A percentile compares a stretch with the other conserved stretches of the same genome.
phyloP scores from a whole-genome alignment of 2,329 filamentous ascomycete species.

The Pseudopithomyces chartarum region DNA sequence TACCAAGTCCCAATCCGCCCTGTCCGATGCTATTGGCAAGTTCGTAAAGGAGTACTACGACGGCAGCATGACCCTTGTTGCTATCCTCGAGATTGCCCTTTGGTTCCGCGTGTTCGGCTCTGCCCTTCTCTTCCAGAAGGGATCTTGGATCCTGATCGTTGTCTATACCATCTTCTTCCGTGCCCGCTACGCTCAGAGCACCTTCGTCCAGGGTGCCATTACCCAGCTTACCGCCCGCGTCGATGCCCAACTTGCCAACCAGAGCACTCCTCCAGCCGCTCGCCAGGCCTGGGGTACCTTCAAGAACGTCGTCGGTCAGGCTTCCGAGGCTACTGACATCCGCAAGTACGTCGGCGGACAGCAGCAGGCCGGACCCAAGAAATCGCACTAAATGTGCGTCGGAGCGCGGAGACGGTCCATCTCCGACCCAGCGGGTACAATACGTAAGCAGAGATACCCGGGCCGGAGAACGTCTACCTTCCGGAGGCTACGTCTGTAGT shows the following conservation, averaged over 20 bases:
- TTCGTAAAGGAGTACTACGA: constrained; percentile 99
- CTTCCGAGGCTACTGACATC: constrained; percentile 78
- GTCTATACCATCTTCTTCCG: constrained; percentile 94
- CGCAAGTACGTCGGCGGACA: constrained; percentile 69
- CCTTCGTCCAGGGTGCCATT: constrained; percentile 86
- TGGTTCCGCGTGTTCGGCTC: constrained; percentile 83
- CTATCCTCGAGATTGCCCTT: constrained; percentile 82
- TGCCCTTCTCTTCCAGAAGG: constrained; percentile 84
- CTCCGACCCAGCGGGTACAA: constrained; percentile 19
- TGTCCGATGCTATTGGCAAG: constrained; percentile 81
- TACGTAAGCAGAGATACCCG: constrained; percentile 13
- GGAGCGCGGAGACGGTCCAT: constrained; percentile 17
- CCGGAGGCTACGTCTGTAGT: not conserved
- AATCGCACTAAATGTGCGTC: constrained; percentile 55
- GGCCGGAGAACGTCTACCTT: constrained; percentile 1
- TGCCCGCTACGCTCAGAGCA: constrained; percentile 86
- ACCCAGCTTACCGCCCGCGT: constrained; percentile 72
- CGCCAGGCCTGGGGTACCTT: constrained; percentile 79
- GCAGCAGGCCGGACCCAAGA: constrained; percentile 64
- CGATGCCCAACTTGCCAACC: constrained; percentile 81
- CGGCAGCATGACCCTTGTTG: constrained; percentile 90
- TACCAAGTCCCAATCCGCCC: constrained; percentile 62
- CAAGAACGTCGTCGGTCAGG: constrained; percentile 75
- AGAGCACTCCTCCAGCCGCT: constrained; percentile 81
- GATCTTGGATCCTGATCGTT: constrained; percentile 84